Evolutionary conservation across 1,139 yeast species (phyloP).

Genomic region (Geotrichum macrosporum): DNA sequence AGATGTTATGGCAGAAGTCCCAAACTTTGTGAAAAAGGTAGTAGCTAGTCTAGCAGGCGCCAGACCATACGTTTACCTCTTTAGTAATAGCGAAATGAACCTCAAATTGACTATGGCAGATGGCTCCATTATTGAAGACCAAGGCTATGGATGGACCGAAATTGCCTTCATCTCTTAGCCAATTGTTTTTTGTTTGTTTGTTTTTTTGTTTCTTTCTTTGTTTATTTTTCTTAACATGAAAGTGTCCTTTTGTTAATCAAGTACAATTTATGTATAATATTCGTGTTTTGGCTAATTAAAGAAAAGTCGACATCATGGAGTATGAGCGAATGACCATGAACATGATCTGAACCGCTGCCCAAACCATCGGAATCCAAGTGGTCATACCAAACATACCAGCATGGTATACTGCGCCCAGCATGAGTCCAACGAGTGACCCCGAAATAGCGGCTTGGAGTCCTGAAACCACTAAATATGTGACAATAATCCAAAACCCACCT

Average conservation of each 20-base stretch:
- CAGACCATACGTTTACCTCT: constrained; percentile 91
- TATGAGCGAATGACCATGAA: constrained; percentile 66
- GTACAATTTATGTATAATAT: too few relatives aligned
- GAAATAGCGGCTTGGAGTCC: constrained; percentile 60
- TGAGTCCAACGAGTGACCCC: constrained; percentile 72
- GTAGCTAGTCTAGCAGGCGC: constrained; percentile 95
- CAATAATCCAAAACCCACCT: constrained; percentile 44
- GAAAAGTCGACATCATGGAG: constrained; percentile 46
- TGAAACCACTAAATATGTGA: constrained; percentile 43
- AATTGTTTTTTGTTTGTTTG: background rate
- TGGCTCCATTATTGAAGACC: constrained; percentile 42
- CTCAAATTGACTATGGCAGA: constrained; percentile 28
- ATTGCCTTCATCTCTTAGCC: constrained; percentile 57
- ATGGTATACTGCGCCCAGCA: constrained; percentile 62
- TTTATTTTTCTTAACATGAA: too few relatives aligned
- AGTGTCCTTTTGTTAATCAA: too few relatives aligned
- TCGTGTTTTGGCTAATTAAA: constrained; percentile 36
- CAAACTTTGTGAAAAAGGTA: constrained; percentile 85
- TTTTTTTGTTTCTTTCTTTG: background rate
- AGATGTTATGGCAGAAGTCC: constrained; percentile 97
- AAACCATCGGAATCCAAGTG: constrained; percentile 87
- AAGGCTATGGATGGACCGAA: constrained; percentile 73
- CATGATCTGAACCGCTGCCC: constrained; percentile 65
- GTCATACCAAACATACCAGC: constrained; percentile 74
- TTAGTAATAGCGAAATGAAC: constrained; percentile 51